Conservation (phyloP, 2,329 filamentous ascomycete genomes). For the Coleophoma crateriformis region DNA sequence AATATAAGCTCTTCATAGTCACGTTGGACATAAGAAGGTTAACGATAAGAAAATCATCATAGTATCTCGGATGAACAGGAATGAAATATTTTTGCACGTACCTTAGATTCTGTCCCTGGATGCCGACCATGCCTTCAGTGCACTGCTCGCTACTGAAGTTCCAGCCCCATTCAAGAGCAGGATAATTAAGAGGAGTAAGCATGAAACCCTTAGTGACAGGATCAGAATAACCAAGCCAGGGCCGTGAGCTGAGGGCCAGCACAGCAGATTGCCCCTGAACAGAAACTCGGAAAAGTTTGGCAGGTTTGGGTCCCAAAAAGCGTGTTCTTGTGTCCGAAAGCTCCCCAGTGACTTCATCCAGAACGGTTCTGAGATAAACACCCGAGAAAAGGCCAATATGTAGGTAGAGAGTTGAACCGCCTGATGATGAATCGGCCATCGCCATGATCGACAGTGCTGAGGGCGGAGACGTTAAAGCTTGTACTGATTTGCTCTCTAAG, state of each 20-base stretch:
- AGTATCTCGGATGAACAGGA: conserved; percentile 11
- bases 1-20: conserved; percentile 48
- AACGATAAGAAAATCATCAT: conserved; percentile 39
- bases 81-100: conserved; percentile 41
- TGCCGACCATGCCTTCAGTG: conserved; percentile 87
- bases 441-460: conserved; percentile 86
- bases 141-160: conserved; percentile 96
- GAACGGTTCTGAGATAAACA: conserved; percentile 88
- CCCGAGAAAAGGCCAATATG: conserved; percentile 96
- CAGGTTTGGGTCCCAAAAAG: conserved; percentile 86
- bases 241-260: conserved; percentile 82
- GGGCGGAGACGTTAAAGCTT: conserved; percentile 85
- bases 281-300: conserved; percentile 85
- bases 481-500: conserved; percentile 88
- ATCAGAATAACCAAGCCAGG: conserved; percentile 95
- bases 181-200: conserved; percentile 86
- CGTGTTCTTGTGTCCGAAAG: conserved; percentile 91
- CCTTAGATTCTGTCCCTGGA: conserved; percentile 83
- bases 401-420: conserved; percentile 83
- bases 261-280: conserved; percentile 82
- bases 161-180: conserved; percentile 86
- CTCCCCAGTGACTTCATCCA: conserved; percentile 94
- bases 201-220: conserved; percentile 82
- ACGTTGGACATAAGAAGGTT: conserved; percentile 26
- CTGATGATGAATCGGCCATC: conserved; percentile 90